Conservation (phyloP, 2,329 filamentous ascomycete genomes). For the Helicocarpus griseus region DNA sequence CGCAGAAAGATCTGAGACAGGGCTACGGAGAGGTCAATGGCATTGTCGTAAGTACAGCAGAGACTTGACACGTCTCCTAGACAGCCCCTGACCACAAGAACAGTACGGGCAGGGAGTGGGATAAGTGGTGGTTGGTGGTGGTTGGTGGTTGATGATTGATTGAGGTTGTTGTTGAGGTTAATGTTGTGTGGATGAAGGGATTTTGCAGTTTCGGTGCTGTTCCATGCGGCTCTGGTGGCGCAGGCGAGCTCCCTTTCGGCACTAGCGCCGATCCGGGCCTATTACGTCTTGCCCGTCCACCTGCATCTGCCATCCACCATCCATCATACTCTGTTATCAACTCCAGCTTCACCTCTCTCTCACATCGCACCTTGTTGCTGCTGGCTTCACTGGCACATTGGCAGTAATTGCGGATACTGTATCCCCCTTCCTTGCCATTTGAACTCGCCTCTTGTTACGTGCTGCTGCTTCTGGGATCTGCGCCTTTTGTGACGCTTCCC, state of each 20-base stretch:
- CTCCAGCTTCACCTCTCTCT: not conserved
- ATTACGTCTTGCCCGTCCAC: not conserved
- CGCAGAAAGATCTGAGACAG: not conserved
- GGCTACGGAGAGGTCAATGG: not conserved
- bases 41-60: not conserved
- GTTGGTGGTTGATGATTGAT: not conserved
- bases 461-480: not conserved
- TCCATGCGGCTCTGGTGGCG: slow-evolving; percentile 10
- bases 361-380: not conserved
- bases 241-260: not conserved
- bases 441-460: not conserved
- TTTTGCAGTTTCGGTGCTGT: slow-evolving; percentile 8
- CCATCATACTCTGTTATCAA: not conserved
- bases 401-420: not conserved
- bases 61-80: not conserved
- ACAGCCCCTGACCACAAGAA: not conserved
- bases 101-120: not conserved
- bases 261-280: slow-evolving; percentile 3
- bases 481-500: not conserved
- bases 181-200: slow-evolving; percentile 1
- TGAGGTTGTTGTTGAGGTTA: not conserved
- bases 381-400: not conserved
- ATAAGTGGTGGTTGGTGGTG: no score
- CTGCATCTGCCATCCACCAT: no score
- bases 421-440: not conserved